A percentile compares a stretch with the other conserved stretches of the same genome.
phyloP scores from a whole-genome alignment of 1,139 yeast species.

The Yamadazyma conglobata region DNA sequence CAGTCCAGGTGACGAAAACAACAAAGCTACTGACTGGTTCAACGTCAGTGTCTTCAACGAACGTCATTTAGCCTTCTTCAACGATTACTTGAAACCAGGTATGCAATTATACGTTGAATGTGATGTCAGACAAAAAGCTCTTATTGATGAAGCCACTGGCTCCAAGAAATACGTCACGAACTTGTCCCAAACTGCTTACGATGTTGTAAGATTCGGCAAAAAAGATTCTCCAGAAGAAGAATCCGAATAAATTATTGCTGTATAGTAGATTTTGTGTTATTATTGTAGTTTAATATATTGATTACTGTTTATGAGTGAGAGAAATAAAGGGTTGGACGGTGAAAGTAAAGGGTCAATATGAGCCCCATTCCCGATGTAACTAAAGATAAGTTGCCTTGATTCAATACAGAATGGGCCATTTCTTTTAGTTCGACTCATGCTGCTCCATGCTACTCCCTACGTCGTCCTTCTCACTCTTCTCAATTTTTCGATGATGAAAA shows the following conservation, averaged over 20 bases:
- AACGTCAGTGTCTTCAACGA: conserved; percentile 42
- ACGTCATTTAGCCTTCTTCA: conserved; percentile 34
- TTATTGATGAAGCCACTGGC: conserved; percentile 34
- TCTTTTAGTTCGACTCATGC: too few species aligned
- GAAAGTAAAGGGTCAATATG: too few species aligned
- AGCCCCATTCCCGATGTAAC: too few species aligned
- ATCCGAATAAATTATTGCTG: conserved; percentile 8
- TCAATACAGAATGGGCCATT: too few species aligned
- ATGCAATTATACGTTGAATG: conserved; percentile 43
- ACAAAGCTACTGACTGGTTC: conserved; percentile 39
- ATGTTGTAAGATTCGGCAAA: conserved; percentile 40
- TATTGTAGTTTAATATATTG: background rate
- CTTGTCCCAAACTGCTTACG: conserved; percentile 36
- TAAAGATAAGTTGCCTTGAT: too few species aligned
- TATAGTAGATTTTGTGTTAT: conserved; percentile 9
- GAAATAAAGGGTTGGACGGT: too few species aligned
- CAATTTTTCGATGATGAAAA: conserved; percentile 3
- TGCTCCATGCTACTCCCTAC: too few species aligned
- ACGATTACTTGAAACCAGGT: conserved; percentile 40
- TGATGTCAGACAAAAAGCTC: conserved; percentile 33
- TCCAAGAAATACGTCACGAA: conserved; percentile 28
- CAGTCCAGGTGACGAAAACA: conserved; percentile 29
- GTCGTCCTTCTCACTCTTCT: background rate
- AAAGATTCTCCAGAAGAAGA: conserved; percentile 17
- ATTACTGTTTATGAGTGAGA: too few species aligned